These are phyloP conservation scores for Globisporangium canariense DNA, from an alignment of 352 stramenopile species.

Conservation along the genomic window DNA sequence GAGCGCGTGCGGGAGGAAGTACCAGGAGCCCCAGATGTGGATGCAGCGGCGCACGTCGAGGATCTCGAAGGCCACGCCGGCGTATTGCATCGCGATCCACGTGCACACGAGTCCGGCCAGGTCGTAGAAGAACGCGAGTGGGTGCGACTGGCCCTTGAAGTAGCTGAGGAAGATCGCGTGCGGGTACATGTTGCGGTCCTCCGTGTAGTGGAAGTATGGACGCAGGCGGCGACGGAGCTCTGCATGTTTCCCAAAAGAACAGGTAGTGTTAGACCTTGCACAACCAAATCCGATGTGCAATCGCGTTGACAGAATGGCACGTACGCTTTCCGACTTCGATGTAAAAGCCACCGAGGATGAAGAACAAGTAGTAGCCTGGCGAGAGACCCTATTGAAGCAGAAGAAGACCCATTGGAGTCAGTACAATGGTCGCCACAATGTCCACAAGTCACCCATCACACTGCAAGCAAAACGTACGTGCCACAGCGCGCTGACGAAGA, in stretches of 20 bases:
- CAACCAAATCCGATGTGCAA: not conserved
- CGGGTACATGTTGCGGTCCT: constrained; percentile 72
- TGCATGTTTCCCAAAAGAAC: constrained; percentile 16
- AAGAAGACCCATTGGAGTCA: not conserved
- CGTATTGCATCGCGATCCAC: constrained; percentile 86
- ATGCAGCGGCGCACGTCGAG: constrained; percentile 73
- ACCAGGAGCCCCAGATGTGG: constrained; percentile 76
- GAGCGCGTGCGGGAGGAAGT: constrained; percentile 74
- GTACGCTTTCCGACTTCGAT: constrained; percentile 83
- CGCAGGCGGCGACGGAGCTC: constrained; percentile 71
- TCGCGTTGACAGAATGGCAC: constrained; percentile 13
- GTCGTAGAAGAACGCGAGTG: constrained; percentile 79
- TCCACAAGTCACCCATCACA: not conserved
- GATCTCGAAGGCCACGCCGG: constrained; percentile 82
- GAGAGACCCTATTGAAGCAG: constrained; percentile 53
- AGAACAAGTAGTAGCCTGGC: constrained; percentile 88
- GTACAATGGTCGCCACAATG: not conserved
- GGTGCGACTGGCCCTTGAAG: constrained; percentile 68
- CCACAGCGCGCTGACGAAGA: constrained; percentile 84
- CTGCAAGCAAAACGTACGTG: constrained; percentile 45
- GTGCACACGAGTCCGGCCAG: constrained; percentile 64
- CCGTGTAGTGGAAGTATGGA: constrained; percentile 84
- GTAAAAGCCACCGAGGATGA: constrained; percentile 81
- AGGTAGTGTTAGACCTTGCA: constrained; percentile 5
- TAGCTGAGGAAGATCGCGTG: constrained; percentile 82